These are phyloP conservation scores for Coffea eugenioides DNA, from an alignment of 257 asterid species.

Conservation along the genomic window DNA sequence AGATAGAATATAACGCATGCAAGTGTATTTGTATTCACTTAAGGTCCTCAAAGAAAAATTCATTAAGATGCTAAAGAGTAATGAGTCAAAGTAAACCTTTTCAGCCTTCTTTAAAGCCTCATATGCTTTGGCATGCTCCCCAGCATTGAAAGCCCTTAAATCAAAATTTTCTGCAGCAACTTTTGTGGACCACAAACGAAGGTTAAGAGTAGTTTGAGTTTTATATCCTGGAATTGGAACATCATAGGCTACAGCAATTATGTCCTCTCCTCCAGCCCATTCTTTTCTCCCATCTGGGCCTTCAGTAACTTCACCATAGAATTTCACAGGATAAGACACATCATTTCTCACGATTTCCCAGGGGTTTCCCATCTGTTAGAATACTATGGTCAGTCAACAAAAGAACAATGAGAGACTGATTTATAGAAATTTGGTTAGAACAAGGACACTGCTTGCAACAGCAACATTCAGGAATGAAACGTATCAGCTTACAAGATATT, in stretches of 20 bases:
- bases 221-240: slow-evolving; percentile 71
- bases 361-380: slow-evolving; percentile 58
- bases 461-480: too few relatives aligned
- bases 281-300: slow-evolving; percentile 45
- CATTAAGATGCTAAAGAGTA: not conserved
- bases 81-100: slow-evolving; percentile 37
- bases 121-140: slow-evolving; percentile 60
- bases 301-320: slow-evolving; percentile 53
- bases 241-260: slow-evolving; percentile 61
- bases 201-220: slow-evolving; percentile 60
- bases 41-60: not conserved
- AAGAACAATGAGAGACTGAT: slow-evolving; percentile 5
- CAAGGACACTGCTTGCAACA: not conserved
- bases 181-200: slow-evolving; percentile 61
- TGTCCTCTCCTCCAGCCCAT: slow-evolving; percentile 67
- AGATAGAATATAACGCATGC: not conserved
- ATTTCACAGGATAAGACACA: slow-evolving; percentile 55
- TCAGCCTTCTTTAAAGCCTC: slow-evolving; percentile 61
- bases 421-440: not conserved
- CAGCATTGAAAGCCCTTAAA: slow-evolving; percentile 49
- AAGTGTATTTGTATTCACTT: not conserved
- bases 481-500: not conserved
- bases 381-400: slow-evolving; percentile 17
- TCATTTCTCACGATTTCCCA: slow-evolving; percentile 67
- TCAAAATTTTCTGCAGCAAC: slow-evolving; percentile 53